phyloP scores from a whole-genome alignment of 495 filamentous ascomycete genomes.

The Friedmanniomyces simplex region DNA sequence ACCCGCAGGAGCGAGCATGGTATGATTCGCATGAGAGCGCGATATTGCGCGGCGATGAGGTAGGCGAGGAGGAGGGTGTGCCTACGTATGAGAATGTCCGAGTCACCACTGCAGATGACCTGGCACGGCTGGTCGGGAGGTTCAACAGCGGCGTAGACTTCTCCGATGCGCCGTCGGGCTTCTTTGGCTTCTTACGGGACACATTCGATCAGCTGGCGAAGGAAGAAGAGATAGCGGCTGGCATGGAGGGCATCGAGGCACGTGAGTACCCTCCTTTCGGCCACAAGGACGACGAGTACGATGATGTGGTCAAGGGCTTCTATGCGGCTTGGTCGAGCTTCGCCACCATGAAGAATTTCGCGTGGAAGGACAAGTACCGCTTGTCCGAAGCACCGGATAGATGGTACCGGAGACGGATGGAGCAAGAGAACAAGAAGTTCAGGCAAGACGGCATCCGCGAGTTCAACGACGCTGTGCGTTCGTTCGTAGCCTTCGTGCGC shows the following conservation, averaged over 20 bases:
- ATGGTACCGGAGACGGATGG: slow-evolving; percentile 70
- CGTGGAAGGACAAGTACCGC: slow-evolving; percentile 79
- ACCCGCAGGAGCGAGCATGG: slow-evolving; percentile 92
- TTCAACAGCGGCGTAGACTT: slow-evolving; percentile 70
- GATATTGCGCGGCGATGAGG: slow-evolving; percentile 57
- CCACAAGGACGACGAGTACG: slow-evolving; percentile 51
- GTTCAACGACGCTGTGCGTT: slow-evolving; percentile 86
- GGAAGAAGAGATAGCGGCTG: slow-evolving; percentile 65
- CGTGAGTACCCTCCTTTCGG: slow-evolving; percentile 75
- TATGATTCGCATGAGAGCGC: slow-evolving; percentile 89
- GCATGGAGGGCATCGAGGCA: slow-evolving; percentile 50
- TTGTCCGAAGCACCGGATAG: slow-evolving; percentile 81
- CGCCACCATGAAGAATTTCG: slow-evolving; percentile 71
- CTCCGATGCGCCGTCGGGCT: slow-evolving; percentile 64
- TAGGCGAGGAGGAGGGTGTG: slow-evolving; percentile 29
- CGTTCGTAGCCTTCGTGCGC: slow-evolving; percentile 79
- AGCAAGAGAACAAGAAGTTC: slow-evolving; percentile 86
- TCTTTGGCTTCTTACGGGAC: slow-evolving; percentile 64
- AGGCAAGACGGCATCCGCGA: slow-evolving; percentile 73
- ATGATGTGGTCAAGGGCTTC: slow-evolving; percentile 63
- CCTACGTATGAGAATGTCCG: slow-evolving; percentile 49
- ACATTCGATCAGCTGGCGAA: slow-evolving; percentile 70
- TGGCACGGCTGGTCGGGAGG: slow-evolving; percentile 59
- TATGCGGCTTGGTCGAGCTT: slow-evolving; percentile 77
- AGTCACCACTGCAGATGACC: slow-evolving; percentile 67